Base-by-base conservation (phyloP, 2,329 filamentous ascomycete species). In the Apiospora phragmitis region DNA sequence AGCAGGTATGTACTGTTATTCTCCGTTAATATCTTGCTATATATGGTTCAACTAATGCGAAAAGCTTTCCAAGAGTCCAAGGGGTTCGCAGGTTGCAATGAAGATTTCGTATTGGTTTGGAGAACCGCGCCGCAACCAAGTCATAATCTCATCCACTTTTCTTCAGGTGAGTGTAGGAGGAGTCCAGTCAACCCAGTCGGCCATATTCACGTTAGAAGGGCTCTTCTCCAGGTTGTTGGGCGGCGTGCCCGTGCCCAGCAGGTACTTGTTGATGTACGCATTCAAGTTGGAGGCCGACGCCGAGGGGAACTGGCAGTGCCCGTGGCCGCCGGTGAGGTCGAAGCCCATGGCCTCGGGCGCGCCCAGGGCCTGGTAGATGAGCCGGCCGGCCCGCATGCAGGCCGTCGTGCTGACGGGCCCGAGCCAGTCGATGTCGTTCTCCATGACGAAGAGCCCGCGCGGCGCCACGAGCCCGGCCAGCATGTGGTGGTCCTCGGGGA, bases 341-440 rank as follows among this genome's bases (percentile, higher is more conserved):
- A 88, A 88, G 3, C 88, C 88, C 85, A 89, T 88, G 78, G 86
- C 84, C 73, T 85, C 85, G 21, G 85, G 82, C 1, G 82, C 84
- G 70, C 86, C 88, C 35, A 86, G 81, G 5, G 84, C 85, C 80
- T 87, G 84, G 79, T 88, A 90, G 76, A 89, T 85, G 68, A 85
- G 79, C 49, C 84, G 83, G 5, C 81, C 87, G 26, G 84, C 86
- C 79, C 86, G 86, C 87, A 89, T 89, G 80, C 87, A 89, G 67
- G 83, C 87, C 35, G 86, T 88, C 21, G 86, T 89, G 69, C 85
- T 85, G 70, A 87, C 85, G 67, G 85, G 86, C 47, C 88, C 87
- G 69, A 89, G 83, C 88, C 87, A 90, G 80, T 89, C 87, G 73
- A 85, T 85, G 74, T 88, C 85, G 76, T 89, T 90, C 81, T 90